phyloP scores from a whole-genome alignment of 345 rosid genomes.

The Alliaria petiolata region DNA sequence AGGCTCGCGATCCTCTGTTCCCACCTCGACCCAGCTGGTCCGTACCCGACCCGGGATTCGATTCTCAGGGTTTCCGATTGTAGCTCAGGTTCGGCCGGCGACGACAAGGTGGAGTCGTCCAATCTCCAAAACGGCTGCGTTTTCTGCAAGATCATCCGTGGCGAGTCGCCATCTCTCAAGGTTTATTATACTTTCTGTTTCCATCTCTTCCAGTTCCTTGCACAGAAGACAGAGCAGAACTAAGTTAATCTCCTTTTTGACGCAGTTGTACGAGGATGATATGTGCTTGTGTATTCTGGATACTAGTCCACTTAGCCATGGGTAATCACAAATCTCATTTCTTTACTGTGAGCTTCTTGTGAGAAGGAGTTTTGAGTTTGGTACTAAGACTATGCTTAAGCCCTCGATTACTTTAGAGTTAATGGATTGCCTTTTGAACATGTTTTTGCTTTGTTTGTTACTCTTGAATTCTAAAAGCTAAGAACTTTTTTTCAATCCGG shows the following conservation, averaged over 20 bases:
- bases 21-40: constrained; percentile 45
- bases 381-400: neutral
- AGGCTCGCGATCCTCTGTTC: constrained; percentile 69
- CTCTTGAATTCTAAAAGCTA: neutral
- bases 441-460: neutral
- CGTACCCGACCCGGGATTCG: constrained; percentile 5
- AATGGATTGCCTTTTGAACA: neutral
- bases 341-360: too few species aligned
- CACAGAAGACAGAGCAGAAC: neutral
- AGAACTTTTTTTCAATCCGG: neutral
- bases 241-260: neutral
- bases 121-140: constrained; percentile 51
- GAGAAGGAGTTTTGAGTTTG: too few species aligned
- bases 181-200: constrained; percentile 19
- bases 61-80: constrained; percentile 38
- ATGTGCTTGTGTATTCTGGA: constrained; percentile 85
- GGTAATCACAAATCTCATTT: constrained; percentile 61
- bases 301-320: constrained; percentile 64
- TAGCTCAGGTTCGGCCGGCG: constrained; percentile 18
- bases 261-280: constrained; percentile 92
- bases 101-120: neutral
- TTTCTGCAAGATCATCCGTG: constrained; percentile 76
- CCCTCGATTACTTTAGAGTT: neutral
- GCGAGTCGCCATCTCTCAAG: constrained; percentile 73
- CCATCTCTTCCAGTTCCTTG: neutral